A percentile compares a stretch with the other conserved stretches of the same genome.
Evolutionary conservation across 208 protist genomes (phyloP).

Genomic region (Leishmania tropica): DNA sequence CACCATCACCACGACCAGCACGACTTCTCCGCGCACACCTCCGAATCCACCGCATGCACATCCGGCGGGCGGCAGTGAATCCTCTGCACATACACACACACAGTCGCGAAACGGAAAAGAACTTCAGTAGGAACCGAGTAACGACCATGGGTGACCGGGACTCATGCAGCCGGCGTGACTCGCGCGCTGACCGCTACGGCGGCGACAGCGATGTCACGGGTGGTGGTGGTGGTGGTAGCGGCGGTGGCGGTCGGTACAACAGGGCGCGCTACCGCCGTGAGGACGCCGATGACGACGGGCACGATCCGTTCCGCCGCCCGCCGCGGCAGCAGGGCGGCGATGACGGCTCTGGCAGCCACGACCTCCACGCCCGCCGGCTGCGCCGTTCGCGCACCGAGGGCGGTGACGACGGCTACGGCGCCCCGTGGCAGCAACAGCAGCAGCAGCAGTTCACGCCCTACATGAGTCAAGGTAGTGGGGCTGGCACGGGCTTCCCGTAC

Average conservation of each 20-base stretch:
- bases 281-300: neutral
- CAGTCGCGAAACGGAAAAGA: neutral
- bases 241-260: slow-evolving; percentile 31
- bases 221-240: slow-evolving; percentile 9
- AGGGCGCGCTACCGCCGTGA: slow-evolving; percentile 26
- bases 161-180: slow-evolving; percentile 17
- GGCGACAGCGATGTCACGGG: neutral
- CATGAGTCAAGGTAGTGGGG: neutral
- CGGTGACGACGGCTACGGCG: slow-evolving; percentile 8
- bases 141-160: slow-evolving; percentile 22
- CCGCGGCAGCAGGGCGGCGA: slow-evolving; percentile 5
- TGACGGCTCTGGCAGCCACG: neutral
- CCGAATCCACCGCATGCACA: neutral
- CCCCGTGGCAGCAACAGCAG: slow-evolving; percentile 27
- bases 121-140: neutral
- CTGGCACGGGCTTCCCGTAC: slow-evolving; percentile 4
- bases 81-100: neutral
- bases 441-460: slow-evolving; percentile 17
- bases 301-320: neutral
- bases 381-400: neutral
- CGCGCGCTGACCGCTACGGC: slow-evolving; percentile 29
- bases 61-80: neutral
- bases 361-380: neutral
- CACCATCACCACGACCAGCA: neutral
- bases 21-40: neutral